phyloP scores from a whole-genome alignment of 306 rosid species.

The Boehmeria nivea region DNA sequence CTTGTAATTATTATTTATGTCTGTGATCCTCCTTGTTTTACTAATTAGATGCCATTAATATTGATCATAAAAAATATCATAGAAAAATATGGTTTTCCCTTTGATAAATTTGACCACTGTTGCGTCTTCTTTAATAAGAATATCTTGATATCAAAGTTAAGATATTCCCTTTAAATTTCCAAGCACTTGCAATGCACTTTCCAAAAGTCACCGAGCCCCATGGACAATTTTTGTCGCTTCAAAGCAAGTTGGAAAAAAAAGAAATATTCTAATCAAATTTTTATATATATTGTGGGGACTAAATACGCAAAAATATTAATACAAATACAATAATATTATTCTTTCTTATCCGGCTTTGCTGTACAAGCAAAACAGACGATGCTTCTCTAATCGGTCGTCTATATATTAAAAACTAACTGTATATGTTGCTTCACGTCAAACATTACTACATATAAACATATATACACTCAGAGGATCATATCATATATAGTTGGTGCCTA shows the following conservation, averaged over 20 bases:
- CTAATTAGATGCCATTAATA: no score
- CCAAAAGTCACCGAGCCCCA: conserved; percentile 13
- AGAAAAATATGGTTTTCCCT: no score
- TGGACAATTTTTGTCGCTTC: conserved; percentile 16
- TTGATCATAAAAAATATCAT: no score
- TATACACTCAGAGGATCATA: neutral
- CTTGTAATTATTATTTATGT: no score
- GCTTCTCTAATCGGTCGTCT: conserved; percentile 8
- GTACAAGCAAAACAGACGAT: neutral
- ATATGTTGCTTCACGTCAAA: conserved; percentile 13
- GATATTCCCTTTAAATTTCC: conserved; percentile 21
- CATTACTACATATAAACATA: conserved; percentile 6
- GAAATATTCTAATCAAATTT: conserved; percentile 3
- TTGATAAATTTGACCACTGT: no score
- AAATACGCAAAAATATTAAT: conserved; percentile 4
- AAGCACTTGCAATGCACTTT: conserved; percentile 34
- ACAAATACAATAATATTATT: neutral
- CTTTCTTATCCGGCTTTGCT: conserved; percentile 19
- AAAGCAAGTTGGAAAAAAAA: conserved; percentile 19
- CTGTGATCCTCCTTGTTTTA: no score
- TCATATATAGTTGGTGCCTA: neutral
- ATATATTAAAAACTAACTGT: conserved; percentile 1
- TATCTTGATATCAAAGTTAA: conserved; percentile 1
- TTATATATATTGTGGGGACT: conserved; percentile 20
- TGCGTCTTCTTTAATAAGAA: neutral